A percentile compares a stretch with the other conserved stretches of the same genome.
These are phyloP conservation scores for Colletotrichum somersetense DNA, from an alignment of 2,329 filamentous ascomycete species.

Conservation along the genomic window DNA sequence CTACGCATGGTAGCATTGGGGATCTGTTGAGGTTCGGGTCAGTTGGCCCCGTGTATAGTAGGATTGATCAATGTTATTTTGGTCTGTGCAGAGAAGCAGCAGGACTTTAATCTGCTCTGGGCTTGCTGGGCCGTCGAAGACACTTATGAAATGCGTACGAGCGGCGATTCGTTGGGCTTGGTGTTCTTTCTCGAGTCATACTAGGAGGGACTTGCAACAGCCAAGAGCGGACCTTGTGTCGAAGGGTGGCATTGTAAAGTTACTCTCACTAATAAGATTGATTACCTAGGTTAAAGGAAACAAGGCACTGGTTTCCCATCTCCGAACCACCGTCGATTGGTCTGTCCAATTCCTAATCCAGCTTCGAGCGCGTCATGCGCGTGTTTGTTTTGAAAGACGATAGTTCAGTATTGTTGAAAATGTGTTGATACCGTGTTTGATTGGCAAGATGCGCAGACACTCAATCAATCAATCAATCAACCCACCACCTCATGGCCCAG, in stretches of 20 bases:
- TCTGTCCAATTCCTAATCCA: not conserved
- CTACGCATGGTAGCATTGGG: slow-evolving; percentile 1
- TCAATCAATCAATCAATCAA: not conserved
- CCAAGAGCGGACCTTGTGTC: slow-evolving; percentile 21
- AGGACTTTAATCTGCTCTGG: slow-evolving; percentile 20
- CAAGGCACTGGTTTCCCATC: not conserved
- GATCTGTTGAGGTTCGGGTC: slow-evolving; percentile 1
- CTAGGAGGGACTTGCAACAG: not conserved
- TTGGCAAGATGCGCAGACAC: not conserved
- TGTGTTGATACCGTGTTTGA: not conserved
- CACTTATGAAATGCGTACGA: slow-evolving; percentile 18
- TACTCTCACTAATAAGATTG: not conserved
- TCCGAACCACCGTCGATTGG: not conserved
- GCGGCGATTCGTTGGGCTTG: slow-evolving; percentile 20
- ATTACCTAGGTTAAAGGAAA: not conserved
- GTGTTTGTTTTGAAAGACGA: not conserved
- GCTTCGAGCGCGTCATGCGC: not conserved
- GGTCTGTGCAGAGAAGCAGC: slow-evolving; percentile 24
- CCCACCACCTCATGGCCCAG: not conserved
- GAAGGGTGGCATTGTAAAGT: slow-evolving; percentile 23
- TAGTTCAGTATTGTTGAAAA: not conserved
- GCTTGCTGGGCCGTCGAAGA: slow-evolving; percentile 18
- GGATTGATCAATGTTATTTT: slow-evolving; percentile 23
- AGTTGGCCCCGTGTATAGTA: slow-evolving; percentile 2
- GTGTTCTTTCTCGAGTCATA: slow-evolving; percentile 23